Evolutionary conservation across 2,329 filamentous ascomycete species (phyloP), one percentile per base, ranked within the genome.

Genomic region (Scortechinia acanthostroma): DNA sequence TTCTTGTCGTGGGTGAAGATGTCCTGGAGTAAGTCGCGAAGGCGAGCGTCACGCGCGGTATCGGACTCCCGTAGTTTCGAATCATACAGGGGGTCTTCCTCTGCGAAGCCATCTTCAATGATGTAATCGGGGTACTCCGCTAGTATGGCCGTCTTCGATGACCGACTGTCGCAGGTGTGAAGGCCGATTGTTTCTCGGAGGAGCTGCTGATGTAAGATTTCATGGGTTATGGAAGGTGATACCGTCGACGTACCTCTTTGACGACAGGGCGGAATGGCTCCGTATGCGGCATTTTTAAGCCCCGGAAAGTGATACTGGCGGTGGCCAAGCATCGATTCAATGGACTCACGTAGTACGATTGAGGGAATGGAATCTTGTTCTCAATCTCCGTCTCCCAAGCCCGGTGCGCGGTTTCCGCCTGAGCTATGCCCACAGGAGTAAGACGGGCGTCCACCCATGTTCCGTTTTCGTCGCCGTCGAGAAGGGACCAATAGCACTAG

Each of bases 161-260:
- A 73, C 6, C 79, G 68, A 14, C 70, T 68, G 57, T 83, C 76
- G 55, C 79, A 83, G 1, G 78, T 83, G 56, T 83, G 78, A 21
- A 76, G 67, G 16, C 76, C 76, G 45, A 80, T 68, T 0, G 73
- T 73, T 59, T 83, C 79, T 13, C 78, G 66, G 30, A 82, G 63
- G 28, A 73, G 59, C 64, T 68, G 6, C n/a, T 33, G 30, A 19
- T 19, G 28, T 45, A 21, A 45, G 30, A 14, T 21, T 5, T 45
- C 22, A 42, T 20, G 21, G n/a, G 6, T 21, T 47, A 5, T 46
- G 25, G 13, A 19, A 13, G 33, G 3, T 37, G 16, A 16, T 20
- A 35, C 20, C 23, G 21, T 40, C 6, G 17, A 13, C 50, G 43
- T 52, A 70, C 66, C 53, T 82, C 78, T 54, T 80, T 81, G 49